Evolutionary conservation across 2,329 filamentous ascomycete genomes (phyloP).

Genomic region (Chaetothyriales sp.): DNA sequence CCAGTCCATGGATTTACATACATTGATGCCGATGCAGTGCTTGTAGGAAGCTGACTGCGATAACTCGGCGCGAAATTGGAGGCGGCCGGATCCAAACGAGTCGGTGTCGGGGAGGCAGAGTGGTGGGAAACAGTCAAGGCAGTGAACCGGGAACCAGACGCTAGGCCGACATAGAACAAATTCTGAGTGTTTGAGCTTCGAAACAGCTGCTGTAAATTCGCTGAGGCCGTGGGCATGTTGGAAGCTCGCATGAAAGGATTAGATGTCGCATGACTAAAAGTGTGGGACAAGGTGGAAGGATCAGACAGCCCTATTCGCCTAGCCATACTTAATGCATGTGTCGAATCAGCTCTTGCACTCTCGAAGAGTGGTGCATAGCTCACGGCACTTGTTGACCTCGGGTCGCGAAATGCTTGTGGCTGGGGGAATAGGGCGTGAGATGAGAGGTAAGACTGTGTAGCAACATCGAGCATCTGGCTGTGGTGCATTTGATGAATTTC

Average conservation of each 20-base stretch:
- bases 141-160: background rate
- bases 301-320: background rate
- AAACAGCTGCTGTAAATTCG: background rate
- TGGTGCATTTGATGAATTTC: background rate
- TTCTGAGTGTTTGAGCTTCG: background rate
- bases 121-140: background rate
- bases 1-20: background rate
- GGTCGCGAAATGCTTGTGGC: background rate
- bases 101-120: background rate
- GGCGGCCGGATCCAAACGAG: background rate
- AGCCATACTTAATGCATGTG: background rate
- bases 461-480: background rate
- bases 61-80: background rate
- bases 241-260: background rate
- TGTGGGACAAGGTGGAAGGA: background rate
- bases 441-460: background rate
- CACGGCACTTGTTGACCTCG: background rate
- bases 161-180: background rate
- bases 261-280: background rate
- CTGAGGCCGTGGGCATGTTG: background rate
- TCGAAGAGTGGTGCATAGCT: background rate
- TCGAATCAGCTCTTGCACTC: background rate
- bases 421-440: background rate
- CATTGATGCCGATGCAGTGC: background rate
- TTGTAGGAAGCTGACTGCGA: background rate